Base-by-base conservation (phyloP, 495 filamentous ascomycete species). In the Penicillium soppii region DNA sequence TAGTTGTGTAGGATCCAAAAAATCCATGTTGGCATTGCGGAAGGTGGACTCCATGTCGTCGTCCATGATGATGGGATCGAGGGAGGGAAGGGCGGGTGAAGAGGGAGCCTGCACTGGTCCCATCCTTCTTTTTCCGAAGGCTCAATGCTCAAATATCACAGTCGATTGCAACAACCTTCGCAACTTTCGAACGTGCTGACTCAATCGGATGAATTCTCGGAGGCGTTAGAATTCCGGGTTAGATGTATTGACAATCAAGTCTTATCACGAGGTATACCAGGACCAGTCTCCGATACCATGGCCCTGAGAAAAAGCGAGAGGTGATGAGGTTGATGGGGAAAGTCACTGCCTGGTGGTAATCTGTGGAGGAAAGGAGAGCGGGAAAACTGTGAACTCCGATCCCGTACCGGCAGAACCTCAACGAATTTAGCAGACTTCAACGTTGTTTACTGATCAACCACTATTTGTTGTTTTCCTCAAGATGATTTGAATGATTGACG, bases 1-100 rank as follows among this genome's bases (percentile, higher is more conserved):
- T 20, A 72, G 58, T 33, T 65, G 58, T 21, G 66, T 58, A 16
- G 68, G 61, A 46, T 75, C 70, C 19, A 77, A 43, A 37, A 75
- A 77, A 33, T 75, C 71, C 63, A 77, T 69, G 43, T 74, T 68
- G 45, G 68, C 58, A 40, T 71, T 63, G 38, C 61, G 63, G 43
- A 73, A 77, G 33, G 66, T 56, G 41, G 68, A 65, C 45, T 73
- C 69, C 70, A 77, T 74, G 20, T 77, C 72, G 59, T 72, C 71
- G 59, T 75, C 72, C 52, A 77, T 63, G 39, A 75, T 71, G 39
- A 75, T 68, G 26, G 74, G 74, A 42, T 77, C 74, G 52, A 77
- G 52, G 33, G 66, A 37, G 57, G 72, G 58, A 45, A 74, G 73
- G 30, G 62, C 59, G 53, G 74, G 71, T 30, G 72, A 75, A 44